Evolutionary conservation across 1,284 basidiomycete species (phyloP), one percentile per base, ranked within the genome.

Genomic region (Apiotrichum porosum): DNA sequence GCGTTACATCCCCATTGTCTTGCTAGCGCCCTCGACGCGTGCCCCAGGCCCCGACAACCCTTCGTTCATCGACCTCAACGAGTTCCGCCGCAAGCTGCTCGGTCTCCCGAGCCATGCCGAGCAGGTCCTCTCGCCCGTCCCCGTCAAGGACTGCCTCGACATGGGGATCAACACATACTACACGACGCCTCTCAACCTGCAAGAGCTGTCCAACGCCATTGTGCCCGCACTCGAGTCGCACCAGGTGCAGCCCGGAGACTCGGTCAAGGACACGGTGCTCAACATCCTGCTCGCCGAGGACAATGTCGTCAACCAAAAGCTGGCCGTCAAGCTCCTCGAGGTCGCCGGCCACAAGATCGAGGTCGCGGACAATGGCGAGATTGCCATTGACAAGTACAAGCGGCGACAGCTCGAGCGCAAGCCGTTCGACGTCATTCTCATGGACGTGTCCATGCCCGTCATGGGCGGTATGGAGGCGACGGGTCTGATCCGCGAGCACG

Each of bases 391-490:
- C 22, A 74, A 72, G 57, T 73, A 71, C 55, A 66, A 63, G 56
- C 51, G 63, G 34, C 45, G 58, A 37, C 62, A 65, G 43, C 33
- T 57, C 22, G 63, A 59, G 32, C 42, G 61, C 58, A 81, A 80
- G 63, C 85, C 86, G 18, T 92, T 88, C 65, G 85, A 92, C 69
- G 84, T 93, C 60, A 88, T 93, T 58, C 78, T 92, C 83, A 97
- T 98, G 95, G 94, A 98, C 65, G 88, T 97, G 17, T 93, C 88
- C 4, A 95, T 95, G 92, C 92, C 91, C 13, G 85, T 93, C 75
- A 93, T 78, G 73, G 76, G 76, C 10, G 77, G 77, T 28, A 75
- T 78, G 62, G 77, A 78, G 58, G 73, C 76, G n/a, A 78, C 77
- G 1, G 68, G 68, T 12, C 52, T 68, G 47, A 80, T 81, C 44